Evolutionary conservation across 1,284 basidiomycete species (phyloP).

Genomic region (Apiotrichum siamense): DNA sequence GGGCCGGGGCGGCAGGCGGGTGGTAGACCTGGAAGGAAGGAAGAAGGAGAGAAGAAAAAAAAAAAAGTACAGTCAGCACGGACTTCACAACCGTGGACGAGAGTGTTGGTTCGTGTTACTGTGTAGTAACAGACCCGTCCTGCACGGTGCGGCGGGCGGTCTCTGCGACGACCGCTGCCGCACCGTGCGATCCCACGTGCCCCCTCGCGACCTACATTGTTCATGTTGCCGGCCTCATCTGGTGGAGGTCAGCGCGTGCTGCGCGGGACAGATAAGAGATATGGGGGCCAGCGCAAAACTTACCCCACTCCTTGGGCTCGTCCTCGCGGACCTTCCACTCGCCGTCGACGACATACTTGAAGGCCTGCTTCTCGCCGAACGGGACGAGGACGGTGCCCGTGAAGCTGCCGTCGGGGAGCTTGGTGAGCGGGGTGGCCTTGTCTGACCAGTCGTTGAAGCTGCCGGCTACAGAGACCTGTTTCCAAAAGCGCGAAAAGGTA

Average conservation of each 20-base stretch:
- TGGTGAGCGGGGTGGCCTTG: slow-evolving; percentile 32
- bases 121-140: too few relatives aligned
- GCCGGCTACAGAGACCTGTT: slow-evolving; percentile 43
- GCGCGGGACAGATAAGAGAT: not conserved
- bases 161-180: too few relatives aligned
- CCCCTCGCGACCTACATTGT: slow-evolving; percentile 34
- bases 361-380: slow-evolving; percentile 46
- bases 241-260: slow-evolving; percentile 4
- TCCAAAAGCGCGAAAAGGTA: not conserved
- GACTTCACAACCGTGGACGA: not conserved
- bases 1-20: slow-evolving; percentile 24
- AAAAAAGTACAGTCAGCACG: not conserved
- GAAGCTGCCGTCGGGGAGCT: slow-evolving; percentile 39
- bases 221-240: slow-evolving; percentile 49
- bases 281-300: slow-evolving; percentile 11
- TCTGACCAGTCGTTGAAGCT: slow-evolving; percentile 47
- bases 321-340: slow-evolving; percentile 48
- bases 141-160: too few relatives aligned
- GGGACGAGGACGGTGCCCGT: slow-evolving; percentile 31
- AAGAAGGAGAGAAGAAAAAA: too few relatives aligned
- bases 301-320: slow-evolving; percentile 48
- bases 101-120: too few relatives aligned
- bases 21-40: slow-evolving; percentile 27
- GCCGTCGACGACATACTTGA: slow-evolving; percentile 49
- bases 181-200: not conserved